Evolutionary conservation across 345 rosid species (phyloP).

Genomic region (Eucalyptus melliodora): DNA sequence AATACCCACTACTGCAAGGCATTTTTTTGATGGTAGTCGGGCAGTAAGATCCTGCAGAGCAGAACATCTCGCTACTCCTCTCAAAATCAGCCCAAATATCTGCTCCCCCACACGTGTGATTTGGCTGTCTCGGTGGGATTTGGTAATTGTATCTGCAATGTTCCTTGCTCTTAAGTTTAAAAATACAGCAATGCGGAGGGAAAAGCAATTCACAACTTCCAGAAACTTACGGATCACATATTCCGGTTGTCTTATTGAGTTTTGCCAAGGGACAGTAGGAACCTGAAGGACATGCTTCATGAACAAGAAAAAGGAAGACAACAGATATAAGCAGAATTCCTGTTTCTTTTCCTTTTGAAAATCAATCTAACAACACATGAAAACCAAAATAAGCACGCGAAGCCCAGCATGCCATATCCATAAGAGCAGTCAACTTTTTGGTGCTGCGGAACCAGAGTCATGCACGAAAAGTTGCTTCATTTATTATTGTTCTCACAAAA

Average conservation of each 20-base stretch:
- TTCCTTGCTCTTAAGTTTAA: not conserved
- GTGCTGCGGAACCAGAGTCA: not conserved
- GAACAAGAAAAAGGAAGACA: not conserved
- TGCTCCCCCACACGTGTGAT: conserved; percentile 81
- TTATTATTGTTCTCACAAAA: not conserved
- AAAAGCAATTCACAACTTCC: not conserved
- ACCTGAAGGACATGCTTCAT: conserved; percentile 79
- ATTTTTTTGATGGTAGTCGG: conserved; percentile 46
- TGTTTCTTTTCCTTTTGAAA: not conserved
- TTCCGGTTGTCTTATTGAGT: conserved; percentile 61
- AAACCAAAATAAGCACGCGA: not conserved
- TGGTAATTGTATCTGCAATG: conserved; percentile 64
- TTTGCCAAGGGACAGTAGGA: conserved; percentile 73
- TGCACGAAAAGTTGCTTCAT: not conserved
- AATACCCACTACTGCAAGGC: conserved; percentile 82
- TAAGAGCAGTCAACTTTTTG: not conserved
- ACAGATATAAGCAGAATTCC: not conserved
- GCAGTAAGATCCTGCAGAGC: conserved; percentile 81
- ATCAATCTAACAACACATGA: not conserved
- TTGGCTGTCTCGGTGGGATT: conserved; percentile 48
- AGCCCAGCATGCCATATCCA: not conserved
- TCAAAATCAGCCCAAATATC: conserved; percentile 59
- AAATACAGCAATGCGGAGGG: not conserved
- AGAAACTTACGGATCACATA: conserved; percentile 75
- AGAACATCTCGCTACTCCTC: conserved; percentile 54